These are phyloP conservation scores for Thoreauomyces humboldtii DNA, from an alignment of 192 early-diverging fungal genomes.

Conservation along the genomic window DNA sequence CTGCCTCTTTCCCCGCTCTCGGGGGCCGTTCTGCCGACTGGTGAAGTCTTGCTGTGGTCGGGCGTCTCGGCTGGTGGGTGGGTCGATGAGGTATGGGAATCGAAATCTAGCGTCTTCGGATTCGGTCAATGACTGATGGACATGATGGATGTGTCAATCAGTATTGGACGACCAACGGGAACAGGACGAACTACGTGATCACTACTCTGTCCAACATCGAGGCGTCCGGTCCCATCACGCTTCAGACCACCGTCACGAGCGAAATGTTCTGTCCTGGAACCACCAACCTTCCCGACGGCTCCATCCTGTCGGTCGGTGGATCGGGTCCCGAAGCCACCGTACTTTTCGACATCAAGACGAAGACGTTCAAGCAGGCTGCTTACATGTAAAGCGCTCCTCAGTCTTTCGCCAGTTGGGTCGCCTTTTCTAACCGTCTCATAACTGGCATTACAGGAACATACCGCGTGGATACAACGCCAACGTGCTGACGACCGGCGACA, in stretches of 20 bases:
- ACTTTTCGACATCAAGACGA: not conserved
- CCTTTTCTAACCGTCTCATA: too few relatives aligned
- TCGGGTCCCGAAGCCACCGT: not conserved
- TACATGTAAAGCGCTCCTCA: too few relatives aligned
- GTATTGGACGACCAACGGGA: not conserved
- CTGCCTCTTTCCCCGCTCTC: slow-evolving; percentile 12
- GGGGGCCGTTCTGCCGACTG: not conserved
- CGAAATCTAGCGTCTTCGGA: too few relatives aligned
- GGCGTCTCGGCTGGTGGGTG: slow-evolving; percentile 7
- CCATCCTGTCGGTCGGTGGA: slow-evolving; percentile 1
- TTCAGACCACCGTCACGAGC: not conserved
- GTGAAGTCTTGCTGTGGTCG: slow-evolving; percentile 6
- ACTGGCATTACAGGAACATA: too few relatives aligned
- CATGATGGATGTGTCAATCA: not conserved
- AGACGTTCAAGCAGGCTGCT: not conserved
- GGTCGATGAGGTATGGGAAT: not conserved
- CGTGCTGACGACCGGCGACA: not conserved
- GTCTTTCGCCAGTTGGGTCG: too few relatives aligned
- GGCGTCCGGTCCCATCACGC: not conserved
- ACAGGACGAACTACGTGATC: not conserved
- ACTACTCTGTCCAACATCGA: not conserved
- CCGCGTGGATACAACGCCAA: slow-evolving; percentile 8
- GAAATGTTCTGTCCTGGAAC: slow-evolving; percentile 17
- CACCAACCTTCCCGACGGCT: not conserved
- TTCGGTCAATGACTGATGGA: too few relatives aligned